phyloP scores from a whole-genome alignment of 495 filamentous ascomycete genomes.

The Xeromyces bisporus region DNA sequence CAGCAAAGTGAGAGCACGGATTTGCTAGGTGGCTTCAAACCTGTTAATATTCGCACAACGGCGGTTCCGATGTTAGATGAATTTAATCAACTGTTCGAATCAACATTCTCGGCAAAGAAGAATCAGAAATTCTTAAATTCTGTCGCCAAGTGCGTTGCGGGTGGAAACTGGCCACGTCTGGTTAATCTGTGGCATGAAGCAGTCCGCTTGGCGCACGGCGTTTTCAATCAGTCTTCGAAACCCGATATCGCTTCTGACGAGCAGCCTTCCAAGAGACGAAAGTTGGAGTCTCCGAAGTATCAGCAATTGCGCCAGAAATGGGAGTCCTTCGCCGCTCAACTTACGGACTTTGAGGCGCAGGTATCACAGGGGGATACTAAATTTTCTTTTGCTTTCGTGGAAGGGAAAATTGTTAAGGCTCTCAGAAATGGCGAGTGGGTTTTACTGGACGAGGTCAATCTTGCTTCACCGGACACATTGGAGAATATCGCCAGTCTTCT shows the following conservation, averaged over 20 bases:
- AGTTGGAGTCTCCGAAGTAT: slow-evolving; percentile 51
- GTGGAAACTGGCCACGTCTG: slow-evolving; percentile 67
- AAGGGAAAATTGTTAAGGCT: slow-evolving; percentile 86
- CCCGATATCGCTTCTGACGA: slow-evolving; percentile 27
- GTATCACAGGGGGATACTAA: slow-evolving; percentile 58
- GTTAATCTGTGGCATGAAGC: slow-evolving; percentile 81
- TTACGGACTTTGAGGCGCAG: slow-evolving; percentile 70
- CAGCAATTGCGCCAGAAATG: slow-evolving; percentile 55
- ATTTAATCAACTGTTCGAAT: slow-evolving; percentile 74
- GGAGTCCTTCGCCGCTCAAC: slow-evolving; percentile 57
- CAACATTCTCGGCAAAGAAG: slow-evolving; percentile 68
- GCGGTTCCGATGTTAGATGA: slow-evolving; percentile 83
- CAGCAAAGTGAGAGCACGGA: slow-evolving; percentile 95
- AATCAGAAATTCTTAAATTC: slow-evolving; percentile 74
- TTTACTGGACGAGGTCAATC: slow-evolving; percentile 92
- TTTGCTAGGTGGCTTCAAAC: slow-evolving; percentile 88
- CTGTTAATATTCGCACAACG: slow-evolving; percentile 73
- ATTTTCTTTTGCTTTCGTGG: slow-evolving; percentile 89
- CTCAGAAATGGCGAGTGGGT: slow-evolving; percentile 94
- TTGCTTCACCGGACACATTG: slow-evolving; percentile 84
- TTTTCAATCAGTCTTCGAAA: slow-evolving; percentile 31
- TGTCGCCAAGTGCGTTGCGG: slow-evolving; percentile 59
- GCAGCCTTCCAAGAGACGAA: slow-evolving; percentile 67
- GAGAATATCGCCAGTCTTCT: slow-evolving; percentile 85
- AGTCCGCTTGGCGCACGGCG: slow-evolving; percentile 61